Evolutionary conservation across 1,139 yeast species (phyloP).

Genomic region (Suhomyces choctaworum): DNA sequence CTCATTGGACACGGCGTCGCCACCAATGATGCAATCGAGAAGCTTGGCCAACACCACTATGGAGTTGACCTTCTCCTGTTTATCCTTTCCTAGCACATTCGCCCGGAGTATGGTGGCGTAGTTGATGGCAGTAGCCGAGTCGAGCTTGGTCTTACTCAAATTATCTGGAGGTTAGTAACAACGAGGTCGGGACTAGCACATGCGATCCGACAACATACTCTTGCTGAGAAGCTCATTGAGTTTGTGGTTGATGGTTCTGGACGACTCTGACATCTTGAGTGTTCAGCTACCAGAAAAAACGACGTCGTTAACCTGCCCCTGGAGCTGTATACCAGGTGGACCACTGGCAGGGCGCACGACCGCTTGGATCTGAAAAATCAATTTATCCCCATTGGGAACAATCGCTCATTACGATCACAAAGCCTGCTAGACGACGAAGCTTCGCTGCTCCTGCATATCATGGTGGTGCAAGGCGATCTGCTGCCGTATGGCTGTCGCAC

Average conservation of each 20-base stretch:
- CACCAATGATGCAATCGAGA: conserved; percentile 44
- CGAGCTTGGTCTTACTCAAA: conserved; percentile 33
- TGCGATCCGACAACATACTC: too few relatives aligned
- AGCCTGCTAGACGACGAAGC: conserved; percentile 9
- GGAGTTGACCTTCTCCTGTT: conserved; percentile 53
- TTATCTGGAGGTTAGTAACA: conserved; percentile 23
- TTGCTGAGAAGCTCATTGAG: conserved; percentile 47
- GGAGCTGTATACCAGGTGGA: not conserved
- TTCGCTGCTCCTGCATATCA: too few relatives aligned
- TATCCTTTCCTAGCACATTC: conserved; percentile 48
- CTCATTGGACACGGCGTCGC: conserved; percentile 43
- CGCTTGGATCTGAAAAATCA: conserved; percentile 9
- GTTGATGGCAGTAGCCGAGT: conserved; percentile 34
- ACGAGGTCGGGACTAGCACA: not conserved
- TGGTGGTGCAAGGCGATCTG: too few relatives aligned
- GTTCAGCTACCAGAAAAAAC: not conserved
- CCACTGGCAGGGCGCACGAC: conserved; percentile 9
- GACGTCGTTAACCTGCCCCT: conserved; percentile 2
- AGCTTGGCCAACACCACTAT: conserved; percentile 56
- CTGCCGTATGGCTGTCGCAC: too few relatives aligned
- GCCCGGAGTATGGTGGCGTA: conserved; percentile 39
- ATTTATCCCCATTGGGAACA: conserved; percentile 10
- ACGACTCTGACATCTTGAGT: conserved; percentile 32
- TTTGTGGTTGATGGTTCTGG: conserved; percentile 47
- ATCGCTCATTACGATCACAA: conserved; percentile 7